phyloP scores from a whole-genome alignment of 257 asterid species.

The Petrea volubilis region DNA sequence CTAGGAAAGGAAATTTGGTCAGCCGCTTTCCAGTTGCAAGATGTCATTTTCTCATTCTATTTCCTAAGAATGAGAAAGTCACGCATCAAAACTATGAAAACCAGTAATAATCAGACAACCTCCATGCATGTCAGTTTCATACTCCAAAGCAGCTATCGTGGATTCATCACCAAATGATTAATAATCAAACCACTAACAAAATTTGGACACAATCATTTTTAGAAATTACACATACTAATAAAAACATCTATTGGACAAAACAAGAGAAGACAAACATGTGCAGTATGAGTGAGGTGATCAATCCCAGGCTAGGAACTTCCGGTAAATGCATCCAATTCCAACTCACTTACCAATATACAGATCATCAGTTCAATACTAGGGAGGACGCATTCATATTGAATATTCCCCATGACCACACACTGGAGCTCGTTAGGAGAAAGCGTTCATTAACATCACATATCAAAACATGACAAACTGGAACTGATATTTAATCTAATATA shows the following conservation, averaged over 20 bases:
- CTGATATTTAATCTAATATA: not conserved
- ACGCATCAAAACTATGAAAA: not conserved
- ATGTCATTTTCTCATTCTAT: not conserved
- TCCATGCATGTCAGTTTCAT: not conserved
- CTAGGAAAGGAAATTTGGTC: not conserved
- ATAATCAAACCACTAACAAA: too few species aligned
- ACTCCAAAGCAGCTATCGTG: not conserved
- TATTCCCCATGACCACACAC: not conserved
- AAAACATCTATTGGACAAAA: not conserved
- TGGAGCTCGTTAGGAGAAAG: not conserved
- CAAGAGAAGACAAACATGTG: not conserved
- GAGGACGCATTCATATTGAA: conserved; percentile 1
- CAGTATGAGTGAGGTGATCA: not conserved
- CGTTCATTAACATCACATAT: not conserved
- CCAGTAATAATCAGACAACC: not conserved
- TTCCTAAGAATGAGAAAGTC: not conserved
- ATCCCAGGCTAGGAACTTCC: not conserved
- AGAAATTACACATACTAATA: not conserved
- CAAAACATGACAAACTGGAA: conserved; percentile 5
- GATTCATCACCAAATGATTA: not conserved
- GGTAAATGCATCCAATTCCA: too few species aligned
- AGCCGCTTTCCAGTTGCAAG: too few species aligned
- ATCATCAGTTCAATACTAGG: not conserved
- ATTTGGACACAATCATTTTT: not conserved
- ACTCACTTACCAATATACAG: not conserved